Conservation (phyloP, 306 rosid genomes). For the Vachellia collinsii region DNA sequence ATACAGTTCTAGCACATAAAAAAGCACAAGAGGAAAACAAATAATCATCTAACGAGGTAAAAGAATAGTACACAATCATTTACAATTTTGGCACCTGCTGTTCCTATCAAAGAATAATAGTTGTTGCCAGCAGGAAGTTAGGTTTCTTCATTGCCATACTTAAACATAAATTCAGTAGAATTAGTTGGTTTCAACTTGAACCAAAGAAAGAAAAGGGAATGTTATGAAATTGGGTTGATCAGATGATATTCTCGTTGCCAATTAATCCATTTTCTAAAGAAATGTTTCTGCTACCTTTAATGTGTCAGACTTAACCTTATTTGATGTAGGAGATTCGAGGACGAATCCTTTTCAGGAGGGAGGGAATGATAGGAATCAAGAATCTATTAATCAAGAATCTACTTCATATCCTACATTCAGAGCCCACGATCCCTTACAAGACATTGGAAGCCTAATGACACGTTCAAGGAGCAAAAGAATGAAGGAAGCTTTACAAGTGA, state of each 20-base stretch:
- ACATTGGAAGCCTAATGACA: too few species aligned
- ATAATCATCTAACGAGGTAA: conserved; percentile 5
- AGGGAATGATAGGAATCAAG: too few species aligned
- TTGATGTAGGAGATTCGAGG: too few species aligned
- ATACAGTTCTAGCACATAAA: conserved; percentile 31
- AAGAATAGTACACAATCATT: conserved; percentile 1
- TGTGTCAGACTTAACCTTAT: too few species aligned
- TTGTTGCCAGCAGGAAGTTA: background rate
- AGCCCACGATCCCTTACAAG: too few species aligned
- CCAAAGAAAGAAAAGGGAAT: conserved; percentile 2
- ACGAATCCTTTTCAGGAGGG: too few species aligned
- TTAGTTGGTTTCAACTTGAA: conserved; percentile 3
- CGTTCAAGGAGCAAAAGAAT: too few species aligned
- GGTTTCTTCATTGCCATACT: background rate
- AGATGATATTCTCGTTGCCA: conserved; percentile 14
- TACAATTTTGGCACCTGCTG: conserved; percentile 3
- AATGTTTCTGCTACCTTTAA: too few species aligned
- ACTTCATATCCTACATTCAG: too few species aligned
- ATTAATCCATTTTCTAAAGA: conserved; percentile 27
- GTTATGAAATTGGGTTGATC: background rate
- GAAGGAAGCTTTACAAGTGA: too few species aligned
- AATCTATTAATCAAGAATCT: too few species aligned
- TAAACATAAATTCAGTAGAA: background rate
- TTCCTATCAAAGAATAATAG: conserved; percentile 14
- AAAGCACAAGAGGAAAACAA: conserved; percentile 14